These are phyloP conservation scores for Helotiales sp. DNA, from an alignment of 2,329 filamentous ascomycete species.

Conservation along the genomic window DNA sequence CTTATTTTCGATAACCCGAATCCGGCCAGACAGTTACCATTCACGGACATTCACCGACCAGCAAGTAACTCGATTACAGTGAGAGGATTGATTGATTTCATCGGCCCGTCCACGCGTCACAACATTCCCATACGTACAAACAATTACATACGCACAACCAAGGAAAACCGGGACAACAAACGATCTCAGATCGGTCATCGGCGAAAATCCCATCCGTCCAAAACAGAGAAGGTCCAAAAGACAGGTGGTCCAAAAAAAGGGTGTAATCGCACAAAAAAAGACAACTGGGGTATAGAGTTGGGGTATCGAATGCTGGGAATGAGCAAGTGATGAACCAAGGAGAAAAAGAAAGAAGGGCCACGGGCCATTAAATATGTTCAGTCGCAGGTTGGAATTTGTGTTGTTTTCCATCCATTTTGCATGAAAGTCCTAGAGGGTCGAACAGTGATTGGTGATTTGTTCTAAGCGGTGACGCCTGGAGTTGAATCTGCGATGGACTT, in stretches of 20 bases:
- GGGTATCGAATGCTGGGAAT: constrained; percentile 31
- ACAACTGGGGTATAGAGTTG: constrained; percentile 23
- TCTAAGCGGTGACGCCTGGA: constrained; percentile 11
- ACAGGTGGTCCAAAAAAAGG: neutral
- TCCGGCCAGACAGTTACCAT: neutral
- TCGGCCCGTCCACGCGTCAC: neutral
- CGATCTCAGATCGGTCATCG: neutral
- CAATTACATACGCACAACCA: neutral
- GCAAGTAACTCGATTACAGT: neutral
- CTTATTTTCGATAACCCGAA: no score
- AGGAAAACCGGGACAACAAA: neutral
- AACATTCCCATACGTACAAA: neutral
- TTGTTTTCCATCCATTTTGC: neutral
- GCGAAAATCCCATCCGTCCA: neutral
- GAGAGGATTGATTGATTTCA: neutral
- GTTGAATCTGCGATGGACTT: constrained; percentile 43
- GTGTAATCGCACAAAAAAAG: constrained; percentile 1
- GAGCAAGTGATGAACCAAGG: constrained; percentile 26
- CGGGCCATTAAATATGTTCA: constrained; percentile 24
- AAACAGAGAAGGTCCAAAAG: neutral
- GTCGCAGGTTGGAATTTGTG: constrained; percentile 2
- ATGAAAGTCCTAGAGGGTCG: neutral
- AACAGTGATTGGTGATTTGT: neutral
- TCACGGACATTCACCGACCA: neutral
- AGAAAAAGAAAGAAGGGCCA: constrained; percentile 18